phyloP scores from a whole-genome alignment of 345 rosid genomes.

The Triadica sebifera region DNA sequence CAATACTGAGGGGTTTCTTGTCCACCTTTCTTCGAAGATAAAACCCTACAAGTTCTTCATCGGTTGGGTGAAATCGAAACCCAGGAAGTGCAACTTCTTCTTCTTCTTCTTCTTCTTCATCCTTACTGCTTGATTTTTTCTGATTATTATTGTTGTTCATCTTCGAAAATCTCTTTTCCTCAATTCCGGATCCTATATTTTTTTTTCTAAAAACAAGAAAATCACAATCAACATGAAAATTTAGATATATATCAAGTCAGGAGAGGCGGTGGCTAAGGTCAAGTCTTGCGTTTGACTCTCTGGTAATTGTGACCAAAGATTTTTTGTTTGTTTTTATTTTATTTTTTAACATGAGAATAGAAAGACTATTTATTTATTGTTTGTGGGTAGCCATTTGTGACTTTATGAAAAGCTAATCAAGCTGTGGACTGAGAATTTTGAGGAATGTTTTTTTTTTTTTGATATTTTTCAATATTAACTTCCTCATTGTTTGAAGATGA shows the following conservation, averaged over 20 bases:
- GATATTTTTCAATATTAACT: neutral
- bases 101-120: constrained; percentile 13
- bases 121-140: neutral
- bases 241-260: neutral
- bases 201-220: too few relatives aligned
- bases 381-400: constrained; percentile 5
- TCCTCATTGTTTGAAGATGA: too few relatives aligned
- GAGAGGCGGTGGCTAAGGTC: constrained; percentile 12
- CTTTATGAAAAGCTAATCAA: neutral
- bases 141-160: neutral
- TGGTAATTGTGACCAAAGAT: neutral
- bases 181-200: too few relatives aligned
- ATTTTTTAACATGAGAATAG: too few relatives aligned
- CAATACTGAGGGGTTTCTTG: constrained; percentile 50
- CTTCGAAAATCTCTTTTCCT: neutral
- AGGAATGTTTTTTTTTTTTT: neutral
- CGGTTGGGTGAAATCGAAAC: constrained; percentile 87
- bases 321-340: too few relatives aligned
- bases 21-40: constrained; percentile 69
- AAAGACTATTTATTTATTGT: too few relatives aligned
- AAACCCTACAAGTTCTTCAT: constrained; percentile 82
- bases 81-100: constrained; percentile 60
- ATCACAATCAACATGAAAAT: neutral
- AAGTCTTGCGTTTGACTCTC: constrained; percentile 18
- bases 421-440: neutral